A percentile compares a stretch with the other conserved stretches of the same genome.
Evolutionary conservation across 441 rosid species (phyloP).

Genomic region (Populus hybrid): DNA sequence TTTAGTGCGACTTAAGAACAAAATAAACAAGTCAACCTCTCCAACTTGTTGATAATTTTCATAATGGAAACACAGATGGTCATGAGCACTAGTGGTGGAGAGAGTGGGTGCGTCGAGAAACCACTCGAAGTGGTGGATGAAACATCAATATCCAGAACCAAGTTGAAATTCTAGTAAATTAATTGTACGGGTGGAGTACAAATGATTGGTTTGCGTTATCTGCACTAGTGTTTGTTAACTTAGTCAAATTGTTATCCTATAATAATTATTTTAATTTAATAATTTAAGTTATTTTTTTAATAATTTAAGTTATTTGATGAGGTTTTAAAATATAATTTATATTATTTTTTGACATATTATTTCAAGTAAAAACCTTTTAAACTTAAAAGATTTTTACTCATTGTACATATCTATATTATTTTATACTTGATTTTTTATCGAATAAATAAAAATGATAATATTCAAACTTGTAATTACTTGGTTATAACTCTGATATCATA

Average conservation of each 20-base stretch:
- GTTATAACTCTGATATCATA: too few species aligned
- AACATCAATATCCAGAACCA: background rate
- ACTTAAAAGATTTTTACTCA: too few species aligned
- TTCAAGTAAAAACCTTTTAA: too few species aligned
- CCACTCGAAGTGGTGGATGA: background rate
- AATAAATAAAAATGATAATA: accelerated
- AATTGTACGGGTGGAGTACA: background rate
- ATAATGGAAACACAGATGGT: background rate
- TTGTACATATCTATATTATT: too few species aligned
- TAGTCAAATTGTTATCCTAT: background rate
- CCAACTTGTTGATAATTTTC: background rate
- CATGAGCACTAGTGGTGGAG: background rate
- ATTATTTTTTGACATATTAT: too few species aligned
- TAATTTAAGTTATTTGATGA: too few species aligned
- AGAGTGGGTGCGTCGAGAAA: background rate
- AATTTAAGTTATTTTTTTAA: too few species aligned
- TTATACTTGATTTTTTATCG: too few species aligned
- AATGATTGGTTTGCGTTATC: background rate
- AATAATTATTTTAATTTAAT: too few species aligned
- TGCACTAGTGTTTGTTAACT: background rate
- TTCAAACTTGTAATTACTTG: accelerated
- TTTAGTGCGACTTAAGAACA: background rate
- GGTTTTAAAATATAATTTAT: too few species aligned
- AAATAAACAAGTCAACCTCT: background rate
- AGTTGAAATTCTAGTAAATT: background rate